These are phyloP conservation scores for Fusarium sp. DNA, from an alignment of 2,329 filamentous ascomycete genomes.

Conservation along the genomic window DNA sequence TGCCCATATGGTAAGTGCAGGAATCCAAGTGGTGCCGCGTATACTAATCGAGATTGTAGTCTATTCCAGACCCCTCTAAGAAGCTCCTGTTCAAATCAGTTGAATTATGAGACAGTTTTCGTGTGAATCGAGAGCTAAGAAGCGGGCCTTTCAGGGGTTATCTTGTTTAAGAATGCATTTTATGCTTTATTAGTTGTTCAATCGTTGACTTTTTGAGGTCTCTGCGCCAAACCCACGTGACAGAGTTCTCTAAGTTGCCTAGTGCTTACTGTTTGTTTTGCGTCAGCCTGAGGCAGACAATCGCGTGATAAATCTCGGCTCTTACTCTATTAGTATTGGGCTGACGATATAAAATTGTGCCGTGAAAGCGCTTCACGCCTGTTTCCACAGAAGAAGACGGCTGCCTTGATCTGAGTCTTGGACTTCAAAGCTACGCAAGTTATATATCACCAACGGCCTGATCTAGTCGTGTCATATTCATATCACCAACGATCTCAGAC, in stretches of 20 bases:
- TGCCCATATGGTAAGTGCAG: not conserved
- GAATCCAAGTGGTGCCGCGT: not conserved
- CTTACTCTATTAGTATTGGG: conserved; percentile 8
- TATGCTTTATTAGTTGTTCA: no score
- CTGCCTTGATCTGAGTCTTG: conserved; percentile 6
- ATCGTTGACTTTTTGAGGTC: no score
- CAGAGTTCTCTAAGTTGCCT: not conserved
- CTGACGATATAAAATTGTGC: not conserved
- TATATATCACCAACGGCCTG: rapidly evolving
- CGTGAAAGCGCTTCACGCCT: not conserved
- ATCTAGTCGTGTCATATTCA: no score
- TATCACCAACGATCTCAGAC: rapidly evolving
- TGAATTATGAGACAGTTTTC: not conserved
- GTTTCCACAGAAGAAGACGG: not conserved
- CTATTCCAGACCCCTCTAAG: not conserved
- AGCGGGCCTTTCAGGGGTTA: no score
- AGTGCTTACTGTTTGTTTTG: not conserved
- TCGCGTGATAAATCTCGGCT: conserved; percentile 1
- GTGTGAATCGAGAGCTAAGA: no score
- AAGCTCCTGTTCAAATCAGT: not conserved
- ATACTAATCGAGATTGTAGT: not conserved
- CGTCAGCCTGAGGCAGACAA: no score
- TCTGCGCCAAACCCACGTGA: not conserved
- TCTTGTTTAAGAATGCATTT: no score
- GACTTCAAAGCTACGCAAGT: not conserved